Percentiles rank a stretch among this genome's conserved stretches.
phyloP scores from a whole-genome alignment of 108 stramenopile species.

The Nitzschia sp. region DNA sequence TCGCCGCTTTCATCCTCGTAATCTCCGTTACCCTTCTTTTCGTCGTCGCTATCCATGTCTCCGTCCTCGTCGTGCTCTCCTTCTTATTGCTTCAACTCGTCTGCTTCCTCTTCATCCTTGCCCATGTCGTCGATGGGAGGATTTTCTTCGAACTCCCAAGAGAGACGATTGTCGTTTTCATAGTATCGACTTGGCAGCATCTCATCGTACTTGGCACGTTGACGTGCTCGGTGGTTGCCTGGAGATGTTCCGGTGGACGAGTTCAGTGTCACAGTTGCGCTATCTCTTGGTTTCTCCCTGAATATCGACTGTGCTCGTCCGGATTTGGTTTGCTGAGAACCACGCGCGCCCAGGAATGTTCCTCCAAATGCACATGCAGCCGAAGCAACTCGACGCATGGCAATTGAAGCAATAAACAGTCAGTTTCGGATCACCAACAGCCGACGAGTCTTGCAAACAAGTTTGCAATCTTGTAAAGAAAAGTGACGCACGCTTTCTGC shows the following conservation, averaged over 20 bases:
- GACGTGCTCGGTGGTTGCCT: slow-evolving; percentile 14
- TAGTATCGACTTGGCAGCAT: slow-evolving; percentile 68
- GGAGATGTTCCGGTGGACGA: slow-evolving; percentile 32
- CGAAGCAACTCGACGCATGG: slow-evolving; percentile 61
- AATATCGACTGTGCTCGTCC: slow-evolving; percentile 55
- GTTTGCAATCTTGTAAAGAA: no score
- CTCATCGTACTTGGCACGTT: slow-evolving; percentile 56
- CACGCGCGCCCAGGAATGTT: slow-evolving; percentile 23
- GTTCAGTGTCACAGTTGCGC: slow-evolving; percentile 44
- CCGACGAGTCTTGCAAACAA: no score
- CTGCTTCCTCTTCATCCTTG: slow-evolving; percentile 34
- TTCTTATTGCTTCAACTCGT: slow-evolving; percentile 18
- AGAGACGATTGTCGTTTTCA: slow-evolving; percentile 78
- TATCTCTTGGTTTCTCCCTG: slow-evolving; percentile 36
- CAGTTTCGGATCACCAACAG: no score
- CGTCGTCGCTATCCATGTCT: slow-evolving; percentile 3
- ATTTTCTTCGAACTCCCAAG: slow-evolving; percentile 81
- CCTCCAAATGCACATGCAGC: slow-evolving; percentile 86
- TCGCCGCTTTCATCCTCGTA: slow-evolving; percentile 14
- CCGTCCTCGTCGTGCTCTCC: slow-evolving; percentile 11
- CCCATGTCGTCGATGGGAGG: slow-evolving; percentile 61
- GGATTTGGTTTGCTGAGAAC: slow-evolving; percentile 1
- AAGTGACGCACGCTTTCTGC: no score
- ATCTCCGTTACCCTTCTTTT: slow-evolving; percentile 15
- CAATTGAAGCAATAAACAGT: no score